Evolutionary conservation across 2,329 filamentous ascomycete species (phyloP).

Genomic region (Diaporthe longicolla): DNA sequence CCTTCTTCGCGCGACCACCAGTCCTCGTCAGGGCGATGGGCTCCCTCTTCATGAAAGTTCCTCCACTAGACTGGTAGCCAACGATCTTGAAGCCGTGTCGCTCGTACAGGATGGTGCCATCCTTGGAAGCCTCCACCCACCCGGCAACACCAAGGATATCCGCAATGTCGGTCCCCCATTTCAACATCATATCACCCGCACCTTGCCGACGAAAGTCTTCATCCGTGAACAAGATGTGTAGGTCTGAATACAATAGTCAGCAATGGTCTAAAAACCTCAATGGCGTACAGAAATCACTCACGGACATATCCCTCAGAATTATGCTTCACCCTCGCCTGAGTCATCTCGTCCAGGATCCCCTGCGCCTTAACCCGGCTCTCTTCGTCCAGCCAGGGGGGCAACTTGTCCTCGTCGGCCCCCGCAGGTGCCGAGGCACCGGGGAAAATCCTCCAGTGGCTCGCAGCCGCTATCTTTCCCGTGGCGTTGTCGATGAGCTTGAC

Average conservation of each 20-base stretch:
- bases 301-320: slow-evolving; percentile 44
- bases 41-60: slow-evolving; percentile 18
- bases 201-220: slow-evolving; percentile 55
- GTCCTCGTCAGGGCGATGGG: neutral
- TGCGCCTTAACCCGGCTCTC: slow-evolving; percentile 54
- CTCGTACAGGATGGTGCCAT: slow-evolving; percentile 48
- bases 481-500: slow-evolving; percentile 54
- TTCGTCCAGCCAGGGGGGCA: slow-evolving; percentile 48
- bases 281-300: neutral
- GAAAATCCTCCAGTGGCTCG: slow-evolving; percentile 54
- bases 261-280: too few species aligned
- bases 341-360: slow-evolving; percentile 50
- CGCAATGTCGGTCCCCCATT: slow-evolving; percentile 54
- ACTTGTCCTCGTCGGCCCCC: slow-evolving; percentile 39
- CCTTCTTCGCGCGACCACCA: slow-evolving; percentile 1
- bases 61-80: neutral
- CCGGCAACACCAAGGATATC: slow-evolving; percentile 53
- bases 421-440: slow-evolving; percentile 45
- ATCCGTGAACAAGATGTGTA: slow-evolving; percentile 53
- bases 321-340: slow-evolving; percentile 49
- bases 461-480: slow-evolving; percentile 52
- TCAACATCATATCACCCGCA: slow-evolving; percentile 52
- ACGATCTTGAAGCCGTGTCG: slow-evolving; percentile 17
- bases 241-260: neutral
- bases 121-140: slow-evolving; percentile 54